phyloP scores from a whole-genome alignment of 306 rosid species.

The Vachellia pachyceras region DNA sequence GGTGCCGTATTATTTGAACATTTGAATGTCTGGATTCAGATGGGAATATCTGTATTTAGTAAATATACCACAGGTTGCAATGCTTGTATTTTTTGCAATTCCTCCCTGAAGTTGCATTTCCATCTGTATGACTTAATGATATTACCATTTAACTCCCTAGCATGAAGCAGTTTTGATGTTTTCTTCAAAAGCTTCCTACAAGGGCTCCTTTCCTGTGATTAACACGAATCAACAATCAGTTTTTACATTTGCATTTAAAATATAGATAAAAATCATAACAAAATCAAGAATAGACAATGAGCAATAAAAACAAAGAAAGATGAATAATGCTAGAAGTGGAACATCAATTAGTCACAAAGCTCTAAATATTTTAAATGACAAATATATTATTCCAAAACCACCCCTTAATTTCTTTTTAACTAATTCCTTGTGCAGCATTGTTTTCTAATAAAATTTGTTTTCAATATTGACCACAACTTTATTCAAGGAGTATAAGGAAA shows the following conservation, averaged over 20 bases:
- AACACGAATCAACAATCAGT: slow-evolving; percentile 19
- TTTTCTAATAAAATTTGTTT: not conserved
- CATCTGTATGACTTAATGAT: slow-evolving; percentile 50
- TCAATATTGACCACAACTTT: not conserved
- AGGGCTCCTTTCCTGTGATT: slow-evolving; percentile 47
- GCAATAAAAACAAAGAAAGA: not conserved
- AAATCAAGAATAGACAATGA: not conserved
- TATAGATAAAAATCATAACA: not conserved
- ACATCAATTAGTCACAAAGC: not conserved
- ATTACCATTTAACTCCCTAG: slow-evolving; percentile 78
- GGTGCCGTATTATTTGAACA: not conserved
- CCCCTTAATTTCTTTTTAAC: not conserved
- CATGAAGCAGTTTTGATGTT: slow-evolving; percentile 69
- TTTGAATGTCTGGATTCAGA: slow-evolving; percentile 5
- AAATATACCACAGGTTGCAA: slow-evolving; percentile 69
- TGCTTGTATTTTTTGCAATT: slow-evolving; percentile 63
- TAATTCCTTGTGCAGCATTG: not conserved
- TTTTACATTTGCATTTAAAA: not conserved
- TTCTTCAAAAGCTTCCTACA: slow-evolving; percentile 43
- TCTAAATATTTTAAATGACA: not conserved
- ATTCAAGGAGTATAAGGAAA: not conserved
- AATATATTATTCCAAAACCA: not conserved
- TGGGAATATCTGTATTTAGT: not conserved
- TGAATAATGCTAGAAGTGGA: not conserved
- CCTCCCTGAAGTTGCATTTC: slow-evolving; percentile 68